Base-by-base conservation (phyloP, 2,329 filamentous ascomycete genomes). In the Fusarium sp. region DNA sequence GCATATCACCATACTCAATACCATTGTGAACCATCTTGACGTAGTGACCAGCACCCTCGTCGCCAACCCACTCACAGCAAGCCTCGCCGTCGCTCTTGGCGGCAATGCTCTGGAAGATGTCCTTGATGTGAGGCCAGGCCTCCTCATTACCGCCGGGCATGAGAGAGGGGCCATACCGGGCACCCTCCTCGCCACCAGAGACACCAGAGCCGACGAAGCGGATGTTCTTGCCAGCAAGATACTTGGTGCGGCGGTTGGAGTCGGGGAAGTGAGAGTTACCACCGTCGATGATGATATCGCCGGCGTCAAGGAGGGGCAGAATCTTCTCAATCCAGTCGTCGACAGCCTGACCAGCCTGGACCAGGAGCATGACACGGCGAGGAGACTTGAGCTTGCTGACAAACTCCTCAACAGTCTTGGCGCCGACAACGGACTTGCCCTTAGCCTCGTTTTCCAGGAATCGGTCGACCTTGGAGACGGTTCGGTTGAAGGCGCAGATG, bases 11-110 rank as follows among this genome's bases (percentile, higher is more conserved):
- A 85, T 99, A 99, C 89, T 99, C 96, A 81, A 99, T 99, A 90
- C 96, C 96, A 88, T 99, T 99, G 93, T 99, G 96, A 75, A 99
- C 96, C 96, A 99, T 99, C 94, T 99, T 99, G 89, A 99, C 96
- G 90, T 98, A 99, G 92, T 99, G 96, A 80, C 96, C 96, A 87
- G 96, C 94, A 91, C 96, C 96, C 86, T 98, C 95, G 87, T 98
- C 96, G 88, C 96, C 96, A 81, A 99, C 96, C 96, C 96, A 99
- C 87, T 99, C 96, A 84, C 96, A 99, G 92, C 96, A 99, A 77
- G 96, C 88, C 90, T 99, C 96, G 81, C 92, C 92, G 82, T 98
- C 96, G 85, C 94, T 97, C 92, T 99, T 98, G 85, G 96, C 96
- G 75, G 96, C 90, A 83, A 99, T 98, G 88, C 91, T 91, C 89